Evolutionary conservation across 208 protist species (phyloP), one percentile per base, ranked within the genome.

Genomic region (Zelonia costaricensis): DNA sequence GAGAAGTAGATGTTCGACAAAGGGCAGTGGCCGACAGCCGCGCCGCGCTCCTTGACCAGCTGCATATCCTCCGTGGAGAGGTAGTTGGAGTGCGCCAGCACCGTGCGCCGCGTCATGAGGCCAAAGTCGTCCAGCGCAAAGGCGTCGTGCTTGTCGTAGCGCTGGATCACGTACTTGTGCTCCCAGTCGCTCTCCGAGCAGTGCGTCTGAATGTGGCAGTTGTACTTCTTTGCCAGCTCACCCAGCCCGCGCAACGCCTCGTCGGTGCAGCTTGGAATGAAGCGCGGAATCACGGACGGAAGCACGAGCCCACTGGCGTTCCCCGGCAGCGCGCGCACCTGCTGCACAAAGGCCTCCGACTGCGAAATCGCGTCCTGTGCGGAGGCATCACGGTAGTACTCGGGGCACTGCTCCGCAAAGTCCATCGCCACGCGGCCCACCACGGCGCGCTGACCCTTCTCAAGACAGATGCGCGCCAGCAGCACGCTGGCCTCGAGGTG

Each of bases 341-440:
- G 45, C 35, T 84, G 49, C 46, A 94, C 74, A 64, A 97, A 97
- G 3, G 22, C 46, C 51, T 84, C 78, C 0, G 81, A 88, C 27
- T 83, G 76, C 12, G 51, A 58, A 9, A 98, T 45, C 8, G 86
- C 64, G 36, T 88, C 78, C 38, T 80, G 25, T 9, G 77, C 68
- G 25, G 81, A 94, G 25, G 68, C 43, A 74, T 99, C 93, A 22
- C 82, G 78, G 64, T 98, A 98, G 80, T 81, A 86, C 27, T 84
- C 80, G 0, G 97, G 97, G 43, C 86, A 90, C 49, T 97, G 82
- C 30, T 76, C 68, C 4, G 62, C 62, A 23, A 83, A 51, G 77
- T 98, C 95, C 94, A 98, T 96, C 20, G 78, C 74, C 3, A 97
- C 94, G 44, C 94, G 91, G 2, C 95, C 97, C 30, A 98, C 73